Evolutionary conservation across 202 grass and related monocot genomes (phyloP).

Genomic region (Zizania palustris): DNA sequence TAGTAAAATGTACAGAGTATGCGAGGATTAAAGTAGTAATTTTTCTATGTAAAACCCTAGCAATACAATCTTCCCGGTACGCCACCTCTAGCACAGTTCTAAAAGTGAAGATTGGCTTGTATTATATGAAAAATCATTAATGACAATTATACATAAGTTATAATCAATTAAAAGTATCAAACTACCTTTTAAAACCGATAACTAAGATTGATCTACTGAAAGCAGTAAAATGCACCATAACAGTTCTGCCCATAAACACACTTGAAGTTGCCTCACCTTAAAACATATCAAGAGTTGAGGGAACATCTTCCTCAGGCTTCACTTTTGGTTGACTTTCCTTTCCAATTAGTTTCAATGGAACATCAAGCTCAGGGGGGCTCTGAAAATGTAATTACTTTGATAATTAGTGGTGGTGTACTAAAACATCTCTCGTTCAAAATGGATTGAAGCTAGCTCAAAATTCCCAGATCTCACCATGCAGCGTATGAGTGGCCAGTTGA

Average conservation of each 20-base stretch:
- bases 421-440: neutral
- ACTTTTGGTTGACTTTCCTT: slow-evolving; percentile 55
- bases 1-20: too few relatives aligned
- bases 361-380: slow-evolving; percentile 77
- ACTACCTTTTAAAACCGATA: too few relatives aligned
- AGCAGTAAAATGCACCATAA: too few relatives aligned
- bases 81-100: too few relatives aligned
- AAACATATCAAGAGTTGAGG: slow-evolving; percentile 19
- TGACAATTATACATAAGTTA: too few relatives aligned
- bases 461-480: slow-evolving; percentile 79
- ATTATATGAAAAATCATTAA: too few relatives aligned
- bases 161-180: too few relatives aligned
- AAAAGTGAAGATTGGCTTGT: too few relatives aligned
- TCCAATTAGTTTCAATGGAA: slow-evolving; percentile 66
- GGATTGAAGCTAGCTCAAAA: slow-evolving; percentile 23
- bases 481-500: slow-evolving; percentile 93
- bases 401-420: slow-evolving; percentile 35
- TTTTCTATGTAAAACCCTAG: too few relatives aligned
- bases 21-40: too few relatives aligned
- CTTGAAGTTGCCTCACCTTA: slow-evolving; percentile 52
- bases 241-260: slow-evolving; percentile 6
- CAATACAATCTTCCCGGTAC: too few relatives aligned
- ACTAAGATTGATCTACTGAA: too few relatives aligned
- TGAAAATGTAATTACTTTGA: slow-evolving; percentile 51
- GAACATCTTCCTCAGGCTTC: slow-evolving; percentile 57